phyloP scores from a whole-genome alignment of 2,329 filamentous ascomycete species.

The Xylaria sp. region DNA sequence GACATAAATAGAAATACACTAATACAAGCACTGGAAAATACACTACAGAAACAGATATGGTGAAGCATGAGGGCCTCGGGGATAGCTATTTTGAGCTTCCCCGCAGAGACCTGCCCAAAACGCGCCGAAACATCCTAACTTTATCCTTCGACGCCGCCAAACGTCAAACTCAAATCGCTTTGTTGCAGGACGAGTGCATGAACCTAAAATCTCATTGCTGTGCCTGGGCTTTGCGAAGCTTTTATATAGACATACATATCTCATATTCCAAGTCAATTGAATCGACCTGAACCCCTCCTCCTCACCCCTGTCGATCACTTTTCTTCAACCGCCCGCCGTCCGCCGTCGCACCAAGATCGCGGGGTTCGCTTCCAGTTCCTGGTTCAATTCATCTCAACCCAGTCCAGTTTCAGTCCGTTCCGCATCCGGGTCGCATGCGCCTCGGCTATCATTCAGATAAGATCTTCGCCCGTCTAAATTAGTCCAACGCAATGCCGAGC shows the following conservation, averaged over 20 bases:
- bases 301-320: constrained; percentile 35
- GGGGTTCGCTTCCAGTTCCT: constrained; percentile 16
- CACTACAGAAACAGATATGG: no score
- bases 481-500: constrained; percentile 42
- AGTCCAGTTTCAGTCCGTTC: not conserved
- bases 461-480: constrained; percentile 3
- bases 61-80: constrained; percentile 23
- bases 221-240: not conserved
- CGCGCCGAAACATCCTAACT: constrained; percentile 17
- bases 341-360: constrained; percentile 19
- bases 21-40: not conserved
- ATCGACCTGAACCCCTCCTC: not conserved
- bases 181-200: not conserved
- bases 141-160: constrained; percentile 6
- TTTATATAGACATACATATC: constrained; percentile 15
- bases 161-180: constrained; percentile 12
- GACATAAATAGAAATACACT: constrained; percentile 7
- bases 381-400: constrained; percentile 12
- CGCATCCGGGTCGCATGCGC: constrained; percentile 12
- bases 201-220: constrained; percentile 8
- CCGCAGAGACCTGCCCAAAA: constrained; percentile 26
- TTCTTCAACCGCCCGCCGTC: not conserved
- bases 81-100: constrained; percentile 38
- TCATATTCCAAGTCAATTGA: constrained; percentile 2
- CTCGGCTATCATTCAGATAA: constrained; percentile 13